Evolutionary conservation across 225 moss, liverwort and hornwort genomes (phyloP).

Genomic region (Straminergon stramineum): DNA sequence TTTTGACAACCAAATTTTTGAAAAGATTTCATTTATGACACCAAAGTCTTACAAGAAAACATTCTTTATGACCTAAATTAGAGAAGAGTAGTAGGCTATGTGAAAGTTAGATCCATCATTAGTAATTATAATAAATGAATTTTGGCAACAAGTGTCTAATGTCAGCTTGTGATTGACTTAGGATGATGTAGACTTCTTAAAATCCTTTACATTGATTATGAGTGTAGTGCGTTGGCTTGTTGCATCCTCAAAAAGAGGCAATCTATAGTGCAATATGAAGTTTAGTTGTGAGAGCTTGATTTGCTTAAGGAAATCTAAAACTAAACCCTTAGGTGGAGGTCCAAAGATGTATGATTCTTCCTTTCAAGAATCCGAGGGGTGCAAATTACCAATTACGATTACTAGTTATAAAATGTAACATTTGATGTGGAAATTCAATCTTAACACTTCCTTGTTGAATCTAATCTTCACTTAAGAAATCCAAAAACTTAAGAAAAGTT

Average conservation of each 20-base stretch:
- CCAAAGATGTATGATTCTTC: not conserved
- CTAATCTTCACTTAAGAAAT: accelerated
- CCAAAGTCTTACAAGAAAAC: accelerated
- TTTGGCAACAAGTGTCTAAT: not conserved
- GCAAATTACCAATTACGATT: no score
- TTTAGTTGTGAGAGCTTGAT: accelerated
- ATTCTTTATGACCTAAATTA: not conserved
- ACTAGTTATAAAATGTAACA: not conserved
- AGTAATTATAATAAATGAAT: not conserved
- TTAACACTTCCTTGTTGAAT: not conserved
- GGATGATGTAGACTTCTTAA: no score
- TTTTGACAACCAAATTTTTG: not conserved
- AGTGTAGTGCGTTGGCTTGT: not conserved
- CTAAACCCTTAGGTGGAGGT: accelerated
- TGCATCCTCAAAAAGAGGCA: accelerated
- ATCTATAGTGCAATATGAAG: not conserved
- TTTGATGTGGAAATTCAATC: not conserved
- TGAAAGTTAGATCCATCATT: accelerated
- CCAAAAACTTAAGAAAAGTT: not conserved
- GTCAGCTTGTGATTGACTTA: not conserved
- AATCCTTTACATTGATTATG: not conserved
- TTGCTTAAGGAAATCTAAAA: accelerated
- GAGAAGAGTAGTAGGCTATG: accelerated
- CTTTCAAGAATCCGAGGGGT: not conserved
- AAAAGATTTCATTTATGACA: no score